These are phyloP conservation scores for Davidsoniella australis DNA, from an alignment of 2,329 filamentous ascomycete species.

Conservation along the genomic window DNA sequence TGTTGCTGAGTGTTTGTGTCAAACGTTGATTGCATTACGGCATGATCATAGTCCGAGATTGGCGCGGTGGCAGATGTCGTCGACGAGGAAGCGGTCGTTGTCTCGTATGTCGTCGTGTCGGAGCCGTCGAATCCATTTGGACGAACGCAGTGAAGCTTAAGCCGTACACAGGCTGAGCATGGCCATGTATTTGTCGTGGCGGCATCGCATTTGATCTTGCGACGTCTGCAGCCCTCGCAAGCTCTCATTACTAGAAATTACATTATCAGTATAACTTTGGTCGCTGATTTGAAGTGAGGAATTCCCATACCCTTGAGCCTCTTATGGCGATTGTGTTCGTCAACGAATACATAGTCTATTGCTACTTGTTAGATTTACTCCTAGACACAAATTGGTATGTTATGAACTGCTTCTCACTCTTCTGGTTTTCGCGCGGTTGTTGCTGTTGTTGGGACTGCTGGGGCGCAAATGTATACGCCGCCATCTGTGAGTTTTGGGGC, in stretches of 20 bases:
- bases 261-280: not conserved
- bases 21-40: constrained; percentile 5
- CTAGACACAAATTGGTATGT: no score
- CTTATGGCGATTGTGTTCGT: constrained; percentile 97
- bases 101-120: constrained; percentile 16
- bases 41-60: constrained; percentile 1
- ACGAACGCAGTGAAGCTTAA: constrained; percentile 86
- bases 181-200: constrained; percentile 96
- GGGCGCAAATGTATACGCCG: constrained; percentile 60
- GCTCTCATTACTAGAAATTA: constrained; percentile 70
- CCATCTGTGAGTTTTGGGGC: constrained; percentile 53
- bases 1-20: not conserved
- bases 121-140: constrained; percentile 55
- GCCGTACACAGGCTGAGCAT: constrained; percentile 77
- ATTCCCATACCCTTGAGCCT: constrained; percentile 61
- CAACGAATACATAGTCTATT: constrained; percentile 93
- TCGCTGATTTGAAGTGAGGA: not conserved
- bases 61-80: constrained; percentile 1
- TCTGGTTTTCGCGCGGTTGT: constrained; percentile 16
- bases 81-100: not conserved
- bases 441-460: constrained; percentile 26
- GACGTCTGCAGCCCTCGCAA: constrained; percentile 81
- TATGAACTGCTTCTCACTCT: constrained; percentile 9
- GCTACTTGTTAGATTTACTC: constrained; percentile 17
- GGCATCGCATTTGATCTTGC: constrained; percentile 97